Conservation (phyloP, 2,329 filamentous ascomycete genomes). For the Colletotrichum aenigma region DNA sequence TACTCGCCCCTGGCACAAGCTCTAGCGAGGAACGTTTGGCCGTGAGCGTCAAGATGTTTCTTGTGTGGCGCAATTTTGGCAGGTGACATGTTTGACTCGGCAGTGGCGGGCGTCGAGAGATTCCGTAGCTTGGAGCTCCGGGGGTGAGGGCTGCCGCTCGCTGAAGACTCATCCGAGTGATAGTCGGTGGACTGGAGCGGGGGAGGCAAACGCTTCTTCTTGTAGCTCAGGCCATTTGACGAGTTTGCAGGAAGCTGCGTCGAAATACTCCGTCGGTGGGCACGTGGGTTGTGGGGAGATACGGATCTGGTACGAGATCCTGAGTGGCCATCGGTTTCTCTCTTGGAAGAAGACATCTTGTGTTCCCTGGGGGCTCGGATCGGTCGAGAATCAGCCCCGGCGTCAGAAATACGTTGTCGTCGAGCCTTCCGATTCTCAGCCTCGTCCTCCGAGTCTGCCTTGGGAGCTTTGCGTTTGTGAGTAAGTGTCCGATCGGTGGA, state of each 20-base stretch:
- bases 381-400: constrained; percentile 6
- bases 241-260: constrained; percentile 63
- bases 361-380: constrained; percentile 26
- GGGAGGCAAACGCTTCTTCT: constrained; percentile 66
- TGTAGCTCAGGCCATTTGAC: constrained; percentile 59
- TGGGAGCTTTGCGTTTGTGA: constrained; percentile 58
- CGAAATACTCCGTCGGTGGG: constrained; percentile 68
- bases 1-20: constrained; percentile 88
- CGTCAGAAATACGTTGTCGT: constrained; percentile 55
- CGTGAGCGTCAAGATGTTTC: constrained; percentile 90
- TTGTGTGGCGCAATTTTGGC: constrained; percentile 75
- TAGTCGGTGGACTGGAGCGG: constrained; percentile 68
- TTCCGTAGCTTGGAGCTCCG: constrained; percentile 62
- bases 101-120: constrained; percentile 58
- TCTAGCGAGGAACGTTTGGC: constrained; percentile 87
- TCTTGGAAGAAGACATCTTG: constrained; percentile 35
- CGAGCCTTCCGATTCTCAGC: constrained; percentile 57
- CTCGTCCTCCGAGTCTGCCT: constrained; percentile 63
- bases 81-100: constrained; percentile 67
- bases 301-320: constrained; percentile 47
- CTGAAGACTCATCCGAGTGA: constrained; percentile 70
- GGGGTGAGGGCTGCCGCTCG: constrained; percentile 63
- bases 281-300: constrained; percentile 62
- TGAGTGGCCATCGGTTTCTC: constrained; percentile 34
- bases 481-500: constrained; percentile 50